Base-by-base conservation (phyloP, 805 yeast genomes). In the Ogataea populi-albae region DNA sequence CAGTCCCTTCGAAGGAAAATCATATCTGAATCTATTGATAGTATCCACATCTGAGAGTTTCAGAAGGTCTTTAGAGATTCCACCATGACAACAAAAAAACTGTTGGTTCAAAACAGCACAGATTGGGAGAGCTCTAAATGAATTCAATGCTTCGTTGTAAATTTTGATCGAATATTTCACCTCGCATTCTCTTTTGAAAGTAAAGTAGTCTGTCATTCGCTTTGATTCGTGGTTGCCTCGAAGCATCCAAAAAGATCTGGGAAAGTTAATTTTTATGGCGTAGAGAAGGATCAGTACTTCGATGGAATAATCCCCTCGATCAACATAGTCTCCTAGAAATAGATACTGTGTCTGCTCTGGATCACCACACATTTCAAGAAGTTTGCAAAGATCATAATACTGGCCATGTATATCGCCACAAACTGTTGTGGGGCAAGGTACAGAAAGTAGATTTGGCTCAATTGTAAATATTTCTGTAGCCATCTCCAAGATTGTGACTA, bases 331-430 rank as follows among this genome's bases (percentile, higher is more conserved):
- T 6, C 98, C 98, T 37, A 91, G 65, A 54, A 91, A 91, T 37
- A 91, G 64, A 58, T 87, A 91, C 17, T 82, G 73, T 1, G 95
- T 86, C 10, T 52, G 61, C 11, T 64, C 68, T 9, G 97, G 96
- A 51, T 83, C 81, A 3, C 98, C 98, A 27, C 96, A 96, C 31
- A 88, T 88, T 54, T 88, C 96, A 50, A 91, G 83, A 41, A 91
- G 65, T 61, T 88, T 88, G 75, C 89, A 70, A 48, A 93, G 68
- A 62, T 93, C 98, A 57, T 75, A 88, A 61, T 75, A 91, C 59
- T 93, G 98, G n/a, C 98, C 98, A 61, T 91, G 98, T 11, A 91
- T 77, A 60, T 91, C 98, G 34, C 98, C 98, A 62, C 96, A 88
- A 3, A 93, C 89, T 1, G 95, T 87, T 2, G 89, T 83, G 1